Conservation (phyloP, 1,284 basidiomycete species). For the Microbotryomycetes sp. region DNA sequence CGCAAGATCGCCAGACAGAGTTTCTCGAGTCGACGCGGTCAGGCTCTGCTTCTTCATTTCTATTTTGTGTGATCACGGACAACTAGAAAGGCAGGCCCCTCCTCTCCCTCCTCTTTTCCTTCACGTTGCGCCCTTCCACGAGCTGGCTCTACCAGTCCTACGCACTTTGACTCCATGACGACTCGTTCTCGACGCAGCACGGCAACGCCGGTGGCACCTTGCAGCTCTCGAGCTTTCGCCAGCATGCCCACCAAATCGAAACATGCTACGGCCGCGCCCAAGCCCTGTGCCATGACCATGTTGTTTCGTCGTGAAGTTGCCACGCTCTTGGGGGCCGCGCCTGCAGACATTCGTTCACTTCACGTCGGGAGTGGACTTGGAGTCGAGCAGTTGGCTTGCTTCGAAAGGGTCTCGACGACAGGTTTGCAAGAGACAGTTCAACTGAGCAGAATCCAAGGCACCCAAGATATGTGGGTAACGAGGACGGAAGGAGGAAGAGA, state of each 20-base stretch:
- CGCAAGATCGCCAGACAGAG: too few relatives aligned
- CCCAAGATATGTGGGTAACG: slow-evolving; percentile 5
- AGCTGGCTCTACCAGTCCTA: neutral
- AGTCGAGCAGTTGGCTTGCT: slow-evolving; percentile 1
- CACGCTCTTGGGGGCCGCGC: slow-evolving; percentile 1
- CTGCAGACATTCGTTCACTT: neutral
- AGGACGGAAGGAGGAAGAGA: slow-evolving; percentile 11
- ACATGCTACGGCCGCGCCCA: too few relatives aligned
- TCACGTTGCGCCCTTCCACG: neutral
- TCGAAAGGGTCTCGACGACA: slow-evolving; percentile 8
- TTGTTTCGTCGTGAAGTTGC: slow-evolving; percentile 15
- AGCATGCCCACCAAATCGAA: neutral
- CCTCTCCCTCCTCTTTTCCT: neutral
- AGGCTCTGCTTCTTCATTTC: too few relatives aligned
- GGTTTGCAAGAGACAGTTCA: slow-evolving; percentile 8
- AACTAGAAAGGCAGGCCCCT: too few relatives aligned
- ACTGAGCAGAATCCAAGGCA: neutral
- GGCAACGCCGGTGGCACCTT: too few relatives aligned
- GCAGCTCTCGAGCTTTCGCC: too few relatives aligned
- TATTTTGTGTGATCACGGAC: too few relatives aligned
- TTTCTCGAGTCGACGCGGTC: too few relatives aligned
- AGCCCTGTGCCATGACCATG: slow-evolving; percentile 4
- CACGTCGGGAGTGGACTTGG: neutral
- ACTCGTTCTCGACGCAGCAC: neutral
- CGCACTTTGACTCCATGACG: neutral